Conservation (phyloP, 2,329 filamentous ascomycete species). For the Verticillium dahliae region DNA sequence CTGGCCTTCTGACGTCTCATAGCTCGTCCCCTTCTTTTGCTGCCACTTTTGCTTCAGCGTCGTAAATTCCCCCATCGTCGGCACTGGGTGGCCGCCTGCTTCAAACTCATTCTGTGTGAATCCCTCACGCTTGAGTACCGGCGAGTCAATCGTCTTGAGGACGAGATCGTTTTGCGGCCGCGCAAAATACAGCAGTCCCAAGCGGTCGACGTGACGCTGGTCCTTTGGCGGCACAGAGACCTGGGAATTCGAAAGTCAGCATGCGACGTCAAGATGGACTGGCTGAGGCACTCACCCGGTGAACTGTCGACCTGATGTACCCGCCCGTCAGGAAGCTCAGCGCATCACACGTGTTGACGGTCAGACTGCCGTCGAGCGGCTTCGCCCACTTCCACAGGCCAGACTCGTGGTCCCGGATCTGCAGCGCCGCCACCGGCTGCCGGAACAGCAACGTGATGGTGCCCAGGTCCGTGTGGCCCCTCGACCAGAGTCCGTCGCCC, state of each 20-base stretch:
- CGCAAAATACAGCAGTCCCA: slow-evolving; percentile 44
- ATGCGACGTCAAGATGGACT: neutral
- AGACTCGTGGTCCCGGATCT: slow-evolving; percentile 39
- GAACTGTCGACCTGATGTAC: slow-evolving; percentile 33
- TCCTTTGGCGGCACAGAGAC: slow-evolving; percentile 29
- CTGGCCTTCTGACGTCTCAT: slow-evolving; percentile 18
- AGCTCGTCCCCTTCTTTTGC: slow-evolving; percentile 18
- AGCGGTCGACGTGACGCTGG: slow-evolving; percentile 34
- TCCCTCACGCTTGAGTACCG: slow-evolving; percentile 23
- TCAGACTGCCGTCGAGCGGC: slow-evolving; percentile 40
- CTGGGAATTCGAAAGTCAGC: slow-evolving; percentile 5
- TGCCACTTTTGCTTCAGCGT: slow-evolving; percentile 27
- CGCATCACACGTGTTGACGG: slow-evolving; percentile 42
- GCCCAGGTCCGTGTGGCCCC: slow-evolving; percentile 49
- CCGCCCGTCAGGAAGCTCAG: slow-evolving; percentile 41
- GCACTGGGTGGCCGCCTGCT: slow-evolving; percentile 17
- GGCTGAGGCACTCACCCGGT: slow-evolving; percentile 18
- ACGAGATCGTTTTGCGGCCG: slow-evolving; percentile 30
- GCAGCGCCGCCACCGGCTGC: slow-evolving; percentile 49
- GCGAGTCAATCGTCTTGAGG: slow-evolving; percentile 27
- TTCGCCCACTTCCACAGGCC: slow-evolving; percentile 43
- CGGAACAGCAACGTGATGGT: slow-evolving; percentile 50
- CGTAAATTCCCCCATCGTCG: slow-evolving; percentile 29
- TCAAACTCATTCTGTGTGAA: slow-evolving; percentile 29
- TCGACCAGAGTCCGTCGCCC: slow-evolving; percentile 31